Conservation (phyloP, 768 basidiomycete genomes). For the Calocybe gangraenosa region DNA sequence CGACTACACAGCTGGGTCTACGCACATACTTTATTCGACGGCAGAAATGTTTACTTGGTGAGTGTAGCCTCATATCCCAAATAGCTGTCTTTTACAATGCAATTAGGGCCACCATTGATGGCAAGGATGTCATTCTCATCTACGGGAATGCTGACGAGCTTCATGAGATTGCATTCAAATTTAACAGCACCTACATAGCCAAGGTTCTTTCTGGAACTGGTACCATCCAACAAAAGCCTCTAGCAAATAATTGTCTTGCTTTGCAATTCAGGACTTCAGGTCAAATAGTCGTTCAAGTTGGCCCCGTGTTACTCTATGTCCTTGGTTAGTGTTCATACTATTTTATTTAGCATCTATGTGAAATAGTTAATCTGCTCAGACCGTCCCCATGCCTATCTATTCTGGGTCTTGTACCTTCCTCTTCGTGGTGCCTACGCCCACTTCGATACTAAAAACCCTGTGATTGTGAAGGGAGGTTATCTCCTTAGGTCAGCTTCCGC, state of each 20-base stretch:
- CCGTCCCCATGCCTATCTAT: slow-evolving; percentile 44
- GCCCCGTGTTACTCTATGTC: slow-evolving; percentile 38
- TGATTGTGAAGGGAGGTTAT: slow-evolving; percentile 47
- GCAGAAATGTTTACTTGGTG: slow-evolving; percentile 49
- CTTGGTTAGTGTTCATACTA: slow-evolving; percentile 28
- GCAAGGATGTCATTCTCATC: slow-evolving; percentile 41
- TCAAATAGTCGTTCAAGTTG: slow-evolving; percentile 43
- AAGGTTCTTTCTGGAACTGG: slow-evolving; percentile 32
- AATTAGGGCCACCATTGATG: slow-evolving; percentile 42
- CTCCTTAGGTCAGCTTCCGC: slow-evolving; percentile 36
- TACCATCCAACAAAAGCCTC: slow-evolving; percentile 29
- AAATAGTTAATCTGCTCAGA: slow-evolving; percentile 26
- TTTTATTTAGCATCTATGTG: background rate
- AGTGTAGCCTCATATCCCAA: background rate
- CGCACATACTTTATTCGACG: slow-evolving; percentile 41
- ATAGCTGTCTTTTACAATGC: background rate
- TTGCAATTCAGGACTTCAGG: slow-evolving; percentile 43
- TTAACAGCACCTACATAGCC: slow-evolving; percentile 21
- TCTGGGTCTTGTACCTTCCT: slow-evolving; percentile 46
- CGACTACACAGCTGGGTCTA: slow-evolving; percentile 42
- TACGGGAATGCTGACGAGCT: slow-evolving; percentile 45
- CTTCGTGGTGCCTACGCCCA: slow-evolving; percentile 30
- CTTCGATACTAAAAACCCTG: slow-evolving; percentile 37
- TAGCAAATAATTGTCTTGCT: slow-evolving; percentile 31
- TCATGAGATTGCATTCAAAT: slow-evolving; percentile 46